These are phyloP conservation scores for Solanum hybrid DNA, from an alignment of 305 asterid species.

Conservation along the genomic window DNA sequence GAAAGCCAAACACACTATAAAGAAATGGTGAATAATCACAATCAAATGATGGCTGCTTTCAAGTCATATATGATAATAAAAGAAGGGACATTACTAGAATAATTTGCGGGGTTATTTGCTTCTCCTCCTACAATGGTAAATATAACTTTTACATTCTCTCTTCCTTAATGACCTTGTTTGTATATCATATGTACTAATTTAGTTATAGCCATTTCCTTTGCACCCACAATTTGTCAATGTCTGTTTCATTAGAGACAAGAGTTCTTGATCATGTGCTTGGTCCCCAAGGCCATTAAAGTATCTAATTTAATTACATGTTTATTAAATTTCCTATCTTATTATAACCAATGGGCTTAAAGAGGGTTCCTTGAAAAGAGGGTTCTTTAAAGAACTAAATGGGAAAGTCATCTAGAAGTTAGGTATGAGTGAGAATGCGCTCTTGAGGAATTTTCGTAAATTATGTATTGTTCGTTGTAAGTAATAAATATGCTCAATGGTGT, in stretches of 20 bases:
- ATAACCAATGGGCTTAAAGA: slow-evolving; percentile 15
- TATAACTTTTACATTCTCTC: neutral
- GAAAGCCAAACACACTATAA: too few relatives aligned
- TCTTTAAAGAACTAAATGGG: neutral
- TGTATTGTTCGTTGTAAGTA: neutral
- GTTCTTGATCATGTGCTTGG: slow-evolving; percentile 18
- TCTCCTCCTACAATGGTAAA: neutral
- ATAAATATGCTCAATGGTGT: neutral
- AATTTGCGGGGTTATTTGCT: neutral
- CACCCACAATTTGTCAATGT: neutral
- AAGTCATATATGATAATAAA: too few relatives aligned
- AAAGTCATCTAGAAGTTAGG: neutral
- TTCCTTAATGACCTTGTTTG: neutral
- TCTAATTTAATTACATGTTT: neutral
- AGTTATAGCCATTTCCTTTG: too few relatives aligned
- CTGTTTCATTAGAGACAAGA: slow-evolving; percentile 1
- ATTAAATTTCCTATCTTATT: neutral
- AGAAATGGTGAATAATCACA: too few relatives aligned
- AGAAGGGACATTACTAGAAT: neutral
- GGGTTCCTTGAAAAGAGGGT: slow-evolving; percentile 12
- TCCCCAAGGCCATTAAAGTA: slow-evolving; percentile 14
- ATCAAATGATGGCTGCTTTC: too few relatives aligned
- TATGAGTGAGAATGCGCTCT: neutral
- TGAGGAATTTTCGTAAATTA: neutral
- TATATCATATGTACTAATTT: too few relatives aligned